Conservation (phyloP, 2,329 filamentous ascomycete genomes). For the Boeremia exigua region DNA sequence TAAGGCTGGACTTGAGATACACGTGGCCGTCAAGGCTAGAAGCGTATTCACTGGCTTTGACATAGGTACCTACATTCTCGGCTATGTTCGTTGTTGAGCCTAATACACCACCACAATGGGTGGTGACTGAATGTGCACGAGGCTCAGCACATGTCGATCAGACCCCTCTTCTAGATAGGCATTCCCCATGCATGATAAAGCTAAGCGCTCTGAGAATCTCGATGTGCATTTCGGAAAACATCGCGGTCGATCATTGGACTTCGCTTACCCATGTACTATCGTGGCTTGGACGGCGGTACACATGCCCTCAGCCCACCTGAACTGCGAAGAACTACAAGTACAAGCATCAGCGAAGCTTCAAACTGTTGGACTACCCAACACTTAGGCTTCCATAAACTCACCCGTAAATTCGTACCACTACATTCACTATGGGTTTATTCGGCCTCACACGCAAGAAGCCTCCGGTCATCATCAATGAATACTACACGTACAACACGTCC, state of each 20-base stretch:
- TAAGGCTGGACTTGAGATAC: not conserved
- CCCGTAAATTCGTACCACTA: not conserved
- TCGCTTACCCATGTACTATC: not conserved
- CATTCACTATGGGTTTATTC: not conserved
- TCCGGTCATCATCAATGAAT: constrained; percentile 2
- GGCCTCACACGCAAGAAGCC: constrained; percentile 1
- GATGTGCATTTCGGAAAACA: not conserved
- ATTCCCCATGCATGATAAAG: not conserved
- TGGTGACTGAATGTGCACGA: not conserved
- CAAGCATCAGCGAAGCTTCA: not conserved
- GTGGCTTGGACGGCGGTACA: constrained; percentile 3
- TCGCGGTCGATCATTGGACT: constrained; percentile 1
- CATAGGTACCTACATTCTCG: not conserved
- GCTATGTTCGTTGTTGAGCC: not conserved
- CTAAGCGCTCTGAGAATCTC: not conserved
- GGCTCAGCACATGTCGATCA: not conserved
- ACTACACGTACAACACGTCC: constrained; percentile 3
- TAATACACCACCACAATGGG: not conserved
- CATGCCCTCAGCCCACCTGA: not conserved
- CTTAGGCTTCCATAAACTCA: not conserved
- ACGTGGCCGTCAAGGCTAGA: no score
- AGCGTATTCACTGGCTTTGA: not conserved
- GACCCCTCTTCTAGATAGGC: not conserved
- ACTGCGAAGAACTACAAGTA: not conserved
- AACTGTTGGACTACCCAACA: not conserved